A percentile compares a stretch with the other conserved stretches of the same genome.
These are phyloP conservation scores for Aspergillus bertholletiae DNA, from an alignment of 495 filamentous ascomycete genomes.

Conservation along the genomic window DNA sequence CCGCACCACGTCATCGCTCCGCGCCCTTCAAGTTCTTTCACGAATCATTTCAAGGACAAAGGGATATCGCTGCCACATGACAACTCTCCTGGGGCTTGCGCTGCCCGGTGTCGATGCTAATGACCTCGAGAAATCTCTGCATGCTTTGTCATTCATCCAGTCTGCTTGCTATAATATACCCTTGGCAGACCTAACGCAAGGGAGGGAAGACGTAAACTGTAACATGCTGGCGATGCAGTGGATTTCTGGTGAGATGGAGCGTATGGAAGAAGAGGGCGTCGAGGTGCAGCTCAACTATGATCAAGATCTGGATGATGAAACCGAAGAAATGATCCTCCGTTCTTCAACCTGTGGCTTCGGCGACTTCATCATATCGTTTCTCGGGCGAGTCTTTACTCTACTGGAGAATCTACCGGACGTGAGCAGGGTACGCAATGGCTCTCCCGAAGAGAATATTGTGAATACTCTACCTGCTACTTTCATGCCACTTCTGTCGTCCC, in stretches of 20 bases:
- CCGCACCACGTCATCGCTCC: conserved; percentile 88
- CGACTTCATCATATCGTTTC: conserved; percentile 84
- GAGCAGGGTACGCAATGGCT: conserved; percentile 77
- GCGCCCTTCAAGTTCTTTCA: conserved; percentile 83
- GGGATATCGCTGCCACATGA: conserved; percentile 92
- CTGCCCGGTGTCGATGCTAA: conserved; percentile 97
- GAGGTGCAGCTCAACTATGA: conserved; percentile 82
- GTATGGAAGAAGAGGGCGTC: conserved; percentile 85
- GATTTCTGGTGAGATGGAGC: conserved; percentile 88
- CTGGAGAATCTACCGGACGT: conserved; percentile 94
- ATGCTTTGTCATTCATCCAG: conserved; percentile 93
- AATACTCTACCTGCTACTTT: conserved; percentile 93
- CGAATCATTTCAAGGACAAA: conserved; percentile 86
- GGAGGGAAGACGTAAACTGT: conserved; percentile 62
- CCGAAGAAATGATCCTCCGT: conserved; percentile 87
- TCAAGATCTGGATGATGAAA: conserved; percentile 73
- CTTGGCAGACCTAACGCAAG: conserved; percentile 75
- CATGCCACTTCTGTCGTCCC: conserved; percentile 80
- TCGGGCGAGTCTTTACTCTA: conserved; percentile 92
- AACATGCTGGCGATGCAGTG: conserved; percentile 85
- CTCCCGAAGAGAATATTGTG: conserved; percentile 94
- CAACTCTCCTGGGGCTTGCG: conserved; percentile 83
- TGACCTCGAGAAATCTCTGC: conserved; percentile 92
- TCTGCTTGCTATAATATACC: conserved; percentile 92
- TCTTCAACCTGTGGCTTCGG: conserved; percentile 93